Base-by-base conservation (phyloP, 352 stramenopile species). In the Phytopythium kandeliae region DNA sequence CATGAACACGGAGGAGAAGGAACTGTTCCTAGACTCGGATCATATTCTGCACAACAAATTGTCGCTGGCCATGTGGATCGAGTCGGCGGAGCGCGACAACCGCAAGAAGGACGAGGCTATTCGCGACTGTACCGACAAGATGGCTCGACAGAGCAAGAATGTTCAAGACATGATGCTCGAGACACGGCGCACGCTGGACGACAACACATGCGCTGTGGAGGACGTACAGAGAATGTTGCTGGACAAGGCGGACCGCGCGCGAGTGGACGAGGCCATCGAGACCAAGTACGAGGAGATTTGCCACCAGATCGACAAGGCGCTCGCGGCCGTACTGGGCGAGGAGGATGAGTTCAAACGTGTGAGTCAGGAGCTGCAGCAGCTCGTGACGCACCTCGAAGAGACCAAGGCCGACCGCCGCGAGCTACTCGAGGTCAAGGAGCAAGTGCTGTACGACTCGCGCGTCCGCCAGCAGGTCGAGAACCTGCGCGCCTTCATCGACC, bases 241-340 rank as follows among this genome's bases (percentile, higher is more conserved):
- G 38, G 69, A 89, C 25, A 94, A 94, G 51, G 83, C 81, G 0
- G 83, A 95, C 47, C 66, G 74, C 19, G 81, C 80, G 19, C 86
- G 89, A 17, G 74, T 96, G 52, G 84, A 96, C 58, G 78, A 92
- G 51, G 79, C 89, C 25, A 94, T 96, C 35, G 87, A 96, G 60
- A 74, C 73, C 44, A 95, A 95, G 60, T 96, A 96, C 66, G 85
- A 96, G 57, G 84, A 95, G 64, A 96, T 96, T 41, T 96, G 90
- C 55, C 92, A 95, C 58, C 87, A 96, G 48, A 60, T 96, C 15
- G 85, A 96, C 58, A 92, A 90, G 57, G 87, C 87, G 11, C 64
- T 96, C 6, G 78, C 80, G 9, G 85, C 78, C 0, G 84, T 93
- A 12, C 73, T 95, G 45, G 80, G 83, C 28, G 87, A 96, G 34